Evolutionary conservation across 805 yeast species (phyloP).

Genomic region (Barnettozyma wickerhamii): DNA sequence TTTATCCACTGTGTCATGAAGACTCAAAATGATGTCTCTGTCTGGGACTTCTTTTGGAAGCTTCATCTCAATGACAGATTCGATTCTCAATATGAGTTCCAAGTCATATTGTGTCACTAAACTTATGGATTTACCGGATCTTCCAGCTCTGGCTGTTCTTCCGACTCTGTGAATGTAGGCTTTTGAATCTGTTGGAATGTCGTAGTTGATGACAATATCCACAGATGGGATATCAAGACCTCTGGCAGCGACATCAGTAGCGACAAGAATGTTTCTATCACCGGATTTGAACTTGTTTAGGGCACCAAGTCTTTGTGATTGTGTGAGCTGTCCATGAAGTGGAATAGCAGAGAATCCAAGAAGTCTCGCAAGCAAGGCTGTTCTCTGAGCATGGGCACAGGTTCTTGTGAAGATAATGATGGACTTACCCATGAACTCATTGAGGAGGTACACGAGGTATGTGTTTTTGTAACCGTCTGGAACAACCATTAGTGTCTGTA

Average conservation of each 20-base stretch:
- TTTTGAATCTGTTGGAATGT: conserved; percentile 80
- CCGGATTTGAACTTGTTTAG: conserved; percentile 76
- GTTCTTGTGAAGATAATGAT: conserved; percentile 90
- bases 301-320: conserved; percentile 79
- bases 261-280: conserved; percentile 61
- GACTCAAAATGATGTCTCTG: conserved; percentile 66
- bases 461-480: conserved; percentile 94
- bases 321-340: conserved; percentile 87
- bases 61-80: conserved; percentile 78
- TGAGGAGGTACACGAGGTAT: conserved; percentile 71
- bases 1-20: conserved; percentile 84
- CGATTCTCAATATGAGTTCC: conserved; percentile 83
- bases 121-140: conserved; percentile 82
- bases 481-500: conserved; percentile 83
- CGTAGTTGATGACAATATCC: conserved; percentile 72
- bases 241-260: conserved; percentile 88
- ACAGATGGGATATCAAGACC: conserved; percentile 83
- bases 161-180: conserved; percentile 89
- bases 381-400: conserved; percentile 90
- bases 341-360: conserved; percentile 90
- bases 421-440: conserved; percentile 81
- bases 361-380: conserved; percentile 73
- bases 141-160: conserved; percentile 92
- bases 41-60: conserved; percentile 80
- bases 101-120: conserved; percentile 93